Evolutionary conservation across 257 asterid species (phyloP).

Genomic region (Cynanchum wilfordii): DNA sequence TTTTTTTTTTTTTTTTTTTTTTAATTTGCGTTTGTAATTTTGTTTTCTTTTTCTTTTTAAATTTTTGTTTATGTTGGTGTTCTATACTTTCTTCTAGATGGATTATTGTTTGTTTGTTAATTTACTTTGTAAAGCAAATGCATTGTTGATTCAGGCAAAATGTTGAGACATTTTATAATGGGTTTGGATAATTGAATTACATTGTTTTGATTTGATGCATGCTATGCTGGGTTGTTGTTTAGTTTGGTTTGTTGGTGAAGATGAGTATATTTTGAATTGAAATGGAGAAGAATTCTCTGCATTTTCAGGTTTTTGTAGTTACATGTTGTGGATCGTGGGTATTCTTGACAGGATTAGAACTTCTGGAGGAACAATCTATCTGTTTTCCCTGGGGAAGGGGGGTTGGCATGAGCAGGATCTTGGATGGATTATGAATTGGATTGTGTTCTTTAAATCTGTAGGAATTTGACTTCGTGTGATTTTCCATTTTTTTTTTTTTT

Average conservation of each 20-base stretch:
- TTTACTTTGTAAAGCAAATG: constrained; percentile 1
- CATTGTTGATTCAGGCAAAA: background rate
- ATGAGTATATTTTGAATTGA: background rate
- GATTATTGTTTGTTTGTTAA: background rate
- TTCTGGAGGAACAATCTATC: background rate
- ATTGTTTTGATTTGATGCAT: background rate
- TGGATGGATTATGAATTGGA: background rate
- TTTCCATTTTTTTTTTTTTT: too few species aligned
- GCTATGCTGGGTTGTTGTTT: background rate
- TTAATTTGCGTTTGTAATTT: too few species aligned
- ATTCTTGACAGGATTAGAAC: background rate
- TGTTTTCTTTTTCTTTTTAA: too few species aligned
- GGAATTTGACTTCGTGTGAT: background rate
- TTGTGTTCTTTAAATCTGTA: background rate
- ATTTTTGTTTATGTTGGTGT: background rate
- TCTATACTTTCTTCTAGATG: background rate
- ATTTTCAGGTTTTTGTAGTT: background rate
- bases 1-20: background rate
- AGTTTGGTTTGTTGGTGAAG: background rate
- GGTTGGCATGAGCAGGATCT: background rate
- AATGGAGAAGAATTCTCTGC: background rate
- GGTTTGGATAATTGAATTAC: background rate
- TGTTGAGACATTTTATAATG: background rate
- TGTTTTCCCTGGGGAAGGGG: background rate
- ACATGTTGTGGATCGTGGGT: background rate